Conservation (phyloP, 2,329 filamentous ascomycete species). For the Penicillium sp. region DNA sequence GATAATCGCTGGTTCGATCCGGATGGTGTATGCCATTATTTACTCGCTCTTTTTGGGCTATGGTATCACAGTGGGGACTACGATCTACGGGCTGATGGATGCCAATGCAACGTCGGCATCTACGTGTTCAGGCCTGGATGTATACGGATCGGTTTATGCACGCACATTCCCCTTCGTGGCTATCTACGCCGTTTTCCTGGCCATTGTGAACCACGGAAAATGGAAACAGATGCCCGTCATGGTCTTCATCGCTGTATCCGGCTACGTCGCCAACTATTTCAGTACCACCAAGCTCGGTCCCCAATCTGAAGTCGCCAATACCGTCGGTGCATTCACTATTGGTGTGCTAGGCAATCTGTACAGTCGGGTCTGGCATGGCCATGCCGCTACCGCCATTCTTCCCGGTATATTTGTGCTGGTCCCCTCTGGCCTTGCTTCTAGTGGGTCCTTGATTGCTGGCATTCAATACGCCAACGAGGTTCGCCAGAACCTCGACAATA, state of each 20-base stretch:
- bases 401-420: slow-evolving; percentile 80
- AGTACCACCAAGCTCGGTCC: slow-evolving; percentile 64
- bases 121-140: slow-evolving; percentile 52
- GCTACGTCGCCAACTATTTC: slow-evolving; percentile 76
- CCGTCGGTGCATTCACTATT: slow-evolving; percentile 72
- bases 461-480: slow-evolving; percentile 58
- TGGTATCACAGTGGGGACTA: slow-evolving; percentile 66
- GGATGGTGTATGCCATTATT: slow-evolving; percentile 72
- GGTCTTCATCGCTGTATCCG: slow-evolving; percentile 69
- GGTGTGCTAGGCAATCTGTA: slow-evolving; percentile 82
- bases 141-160: slow-evolving; percentile 40
- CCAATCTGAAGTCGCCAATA: slow-evolving; percentile 74
- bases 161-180: slow-evolving; percentile 72
- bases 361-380: slow-evolving; percentile 67
- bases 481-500: slow-evolving; percentile 23
- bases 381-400: slow-evolving; percentile 82
- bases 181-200: slow-evolving; percentile 70
- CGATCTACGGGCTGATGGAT: slow-evolving; percentile 62
- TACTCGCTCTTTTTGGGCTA: slow-evolving; percentile 72
- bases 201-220: slow-evolving; percentile 79
- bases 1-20: slow-evolving; percentile 70
- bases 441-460: slow-evolving; percentile 58
- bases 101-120: slow-evolving; percentile 51
- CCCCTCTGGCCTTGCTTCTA: slow-evolving; percentile 59
- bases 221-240: slow-evolving; percentile 77